Evolutionary conservation across 192 early-diverging fungal species (phyloP), one percentile per base, ranked within the genome.

Genomic region (Coemansia interrupta): DNA sequence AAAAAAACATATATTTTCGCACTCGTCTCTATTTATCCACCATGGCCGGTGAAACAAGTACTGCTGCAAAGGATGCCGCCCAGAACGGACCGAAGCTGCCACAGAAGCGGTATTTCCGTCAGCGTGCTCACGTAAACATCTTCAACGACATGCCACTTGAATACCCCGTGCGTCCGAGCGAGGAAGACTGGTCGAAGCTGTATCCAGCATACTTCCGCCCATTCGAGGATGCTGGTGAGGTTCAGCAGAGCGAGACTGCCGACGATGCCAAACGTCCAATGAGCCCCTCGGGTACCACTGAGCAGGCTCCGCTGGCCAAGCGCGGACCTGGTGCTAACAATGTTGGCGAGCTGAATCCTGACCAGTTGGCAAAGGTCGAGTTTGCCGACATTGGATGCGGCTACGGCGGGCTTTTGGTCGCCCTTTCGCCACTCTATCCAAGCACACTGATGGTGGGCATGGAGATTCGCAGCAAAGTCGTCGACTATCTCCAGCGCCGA

Each of bases 351-450:
- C 49, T 55, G 42, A 49, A 5, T 5, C 38, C 54, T 19, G 23
- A 58, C 14, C 15, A 43, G 20, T 7, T 43, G 49, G 60, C 75
- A 19, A 38, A 66, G 44, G 90, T 99, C 12, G 95, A 96, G 66
- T 95, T 98, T 82, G 95, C 93, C 13, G 97, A 99, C 64, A 89
- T 99, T 78, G 95, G 96, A 15, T 99, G 96, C 73, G 96, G 96
- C 51, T 99, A 95, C 72, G 96, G 96, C 45, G 96, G 96, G 4
- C 82, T 97, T 2, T 68, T 96, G 24, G 85, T 90, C 17, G 89
- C 89, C 5, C 78, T 99, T 56, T 85, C 94, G 1, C 92, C 96
- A 3, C 73, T 98, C 19, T 99, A 87, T 64, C 97, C 97, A 1
- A 85, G 87, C 29, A 94, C 84, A 12, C 78, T 99, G 26, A 96